Percentiles rank a stretch among this genome's conserved stretches.
These are phyloP conservation scores for Populus hybrid DNA, from an alignment of 441 rosid species.

Conservation along the genomic window DNA sequence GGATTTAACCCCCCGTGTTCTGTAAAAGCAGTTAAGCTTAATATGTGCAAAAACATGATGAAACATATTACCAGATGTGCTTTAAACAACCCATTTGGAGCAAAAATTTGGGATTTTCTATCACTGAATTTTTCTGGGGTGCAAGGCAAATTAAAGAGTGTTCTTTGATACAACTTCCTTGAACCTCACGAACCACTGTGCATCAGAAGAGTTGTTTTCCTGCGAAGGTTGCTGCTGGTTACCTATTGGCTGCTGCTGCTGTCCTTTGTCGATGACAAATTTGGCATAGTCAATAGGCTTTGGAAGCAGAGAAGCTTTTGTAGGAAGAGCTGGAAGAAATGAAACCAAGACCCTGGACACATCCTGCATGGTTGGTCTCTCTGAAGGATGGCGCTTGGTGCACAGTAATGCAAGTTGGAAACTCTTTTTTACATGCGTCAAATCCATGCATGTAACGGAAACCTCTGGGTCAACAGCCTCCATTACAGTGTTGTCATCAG, in stretches of 20 bases:
- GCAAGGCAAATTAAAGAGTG: conserved; percentile 32
- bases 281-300: conserved; percentile 43
- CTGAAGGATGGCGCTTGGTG: conserved; percentile 63
- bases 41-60: neutral
- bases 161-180: conserved; percentile 65
- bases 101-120: conserved; percentile 3
- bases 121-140: neutral
- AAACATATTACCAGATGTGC: neutral
- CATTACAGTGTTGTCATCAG: conserved; percentile 77
- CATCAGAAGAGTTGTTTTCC: conserved; percentile 49
- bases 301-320: conserved; percentile 35
- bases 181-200: conserved; percentile 73
- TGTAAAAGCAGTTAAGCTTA: neutral
- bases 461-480: conserved; percentile 88
- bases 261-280: conserved; percentile 42
- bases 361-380: conserved; percentile 88
- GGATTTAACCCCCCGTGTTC: neutral
- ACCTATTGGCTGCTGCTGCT: conserved; percentile 20
- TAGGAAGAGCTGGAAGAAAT: conserved; percentile 44
- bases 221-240: conserved; percentile 23
- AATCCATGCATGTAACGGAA: conserved; percentile 67
- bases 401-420: conserved; percentile 81
- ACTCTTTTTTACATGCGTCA: conserved; percentile 56
- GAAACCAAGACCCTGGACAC: conserved; percentile 69
- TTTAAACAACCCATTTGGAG: neutral